Evolutionary conservation across 768 basidiomycete genomes (phyloP).

Genomic region (Agrocybe praecox): DNA sequence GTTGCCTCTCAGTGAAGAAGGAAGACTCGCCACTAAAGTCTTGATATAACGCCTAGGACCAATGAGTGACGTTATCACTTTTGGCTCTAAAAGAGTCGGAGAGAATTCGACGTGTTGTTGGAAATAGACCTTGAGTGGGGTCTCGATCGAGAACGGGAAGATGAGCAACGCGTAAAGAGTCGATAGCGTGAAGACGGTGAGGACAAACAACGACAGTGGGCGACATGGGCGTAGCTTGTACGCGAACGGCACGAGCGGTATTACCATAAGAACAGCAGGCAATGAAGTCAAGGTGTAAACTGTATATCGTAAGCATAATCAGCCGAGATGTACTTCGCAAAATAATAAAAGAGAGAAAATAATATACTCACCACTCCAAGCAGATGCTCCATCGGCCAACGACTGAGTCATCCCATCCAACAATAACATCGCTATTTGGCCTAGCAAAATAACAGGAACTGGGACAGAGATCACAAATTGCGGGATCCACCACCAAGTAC

Average conservation of each 20-base stretch:
- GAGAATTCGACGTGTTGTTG: conserved; percentile 56
- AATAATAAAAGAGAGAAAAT: not conserved
- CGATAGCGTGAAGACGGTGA: conserved; percentile 44
- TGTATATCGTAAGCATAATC: too few relatives aligned
- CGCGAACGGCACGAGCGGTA: conserved; percentile 27
- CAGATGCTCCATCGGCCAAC: conserved; percentile 28
- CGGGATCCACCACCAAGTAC: conserved; percentile 30
- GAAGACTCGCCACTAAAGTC: conserved; percentile 19
- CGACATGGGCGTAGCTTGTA: conserved; percentile 25
- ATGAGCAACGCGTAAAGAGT: conserved; percentile 45
- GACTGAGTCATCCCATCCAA: conserved; percentile 29
- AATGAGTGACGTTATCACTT: conserved; percentile 16
- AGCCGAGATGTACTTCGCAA: too few relatives aligned
- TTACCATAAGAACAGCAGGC: conserved; percentile 17
- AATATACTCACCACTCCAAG: conserved; percentile 21
- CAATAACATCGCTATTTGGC: conserved; percentile 27
- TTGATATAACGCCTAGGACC: conserved; percentile 20
- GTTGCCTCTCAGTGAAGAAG: conserved; percentile 18
- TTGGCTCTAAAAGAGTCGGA: not conserved
- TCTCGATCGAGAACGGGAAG: conserved; percentile 64
- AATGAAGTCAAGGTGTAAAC: conserved; percentile 22
- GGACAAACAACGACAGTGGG: conserved; percentile 31
- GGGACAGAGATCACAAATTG: conserved; percentile 30
- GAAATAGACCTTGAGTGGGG: conserved; percentile 75
- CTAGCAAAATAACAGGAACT: conserved; percentile 27